Conservation (phyloP, 2,329 filamentous ascomycete species). For the Aspergillus persii region DNA sequence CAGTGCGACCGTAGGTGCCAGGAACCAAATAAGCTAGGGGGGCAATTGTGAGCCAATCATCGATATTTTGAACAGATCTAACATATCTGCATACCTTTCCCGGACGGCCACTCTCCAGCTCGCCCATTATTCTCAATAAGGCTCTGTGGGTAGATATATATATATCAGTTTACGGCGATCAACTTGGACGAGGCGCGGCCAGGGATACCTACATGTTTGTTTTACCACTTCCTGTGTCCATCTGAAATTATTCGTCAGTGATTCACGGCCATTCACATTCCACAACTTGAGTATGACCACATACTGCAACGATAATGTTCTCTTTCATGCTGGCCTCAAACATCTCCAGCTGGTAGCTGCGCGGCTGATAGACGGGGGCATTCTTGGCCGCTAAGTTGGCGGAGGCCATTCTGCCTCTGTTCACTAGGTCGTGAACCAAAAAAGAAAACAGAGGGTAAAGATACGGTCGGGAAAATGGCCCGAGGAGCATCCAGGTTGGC, state of each 20-base stretch:
- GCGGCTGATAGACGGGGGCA: slow-evolving; percentile 23
- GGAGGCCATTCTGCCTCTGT: slow-evolving; percentile 9
- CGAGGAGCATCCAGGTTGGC: not conserved
- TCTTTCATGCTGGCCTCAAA: slow-evolving; percentile 63
- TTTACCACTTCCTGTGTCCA: slow-evolving; percentile 79
- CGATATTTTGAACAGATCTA: not conserved
- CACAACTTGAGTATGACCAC: slow-evolving; percentile 6
- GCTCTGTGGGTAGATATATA: slow-evolving; percentile 48
- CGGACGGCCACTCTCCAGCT: slow-evolving; percentile 55
- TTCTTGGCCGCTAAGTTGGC: slow-evolving; percentile 2
- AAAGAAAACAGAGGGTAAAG: not conserved
- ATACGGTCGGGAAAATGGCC: not conserved
- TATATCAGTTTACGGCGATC: not conserved
- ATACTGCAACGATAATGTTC: slow-evolving; percentile 71
- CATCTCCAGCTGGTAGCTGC: slow-evolving; percentile 76
- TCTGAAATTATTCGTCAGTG: slow-evolving; percentile 45
- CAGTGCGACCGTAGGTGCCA: slow-evolving; percentile 67
- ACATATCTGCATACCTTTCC: slow-evolving; percentile 51
- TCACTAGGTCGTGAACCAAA: not conserved
- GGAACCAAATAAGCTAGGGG: slow-evolving; percentile 63
- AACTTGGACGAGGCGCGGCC: not conserved
- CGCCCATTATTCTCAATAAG: slow-evolving; percentile 63
- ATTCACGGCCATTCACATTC: not conserved
- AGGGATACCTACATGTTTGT: slow-evolving; percentile 64
- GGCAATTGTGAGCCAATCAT: not conserved